Percentiles rank a stretch among this genome's conserved stretches.
Evolutionary conservation across 1,139 yeast species (phyloP).

Genomic region (Geotrichum histeridarum): DNA sequence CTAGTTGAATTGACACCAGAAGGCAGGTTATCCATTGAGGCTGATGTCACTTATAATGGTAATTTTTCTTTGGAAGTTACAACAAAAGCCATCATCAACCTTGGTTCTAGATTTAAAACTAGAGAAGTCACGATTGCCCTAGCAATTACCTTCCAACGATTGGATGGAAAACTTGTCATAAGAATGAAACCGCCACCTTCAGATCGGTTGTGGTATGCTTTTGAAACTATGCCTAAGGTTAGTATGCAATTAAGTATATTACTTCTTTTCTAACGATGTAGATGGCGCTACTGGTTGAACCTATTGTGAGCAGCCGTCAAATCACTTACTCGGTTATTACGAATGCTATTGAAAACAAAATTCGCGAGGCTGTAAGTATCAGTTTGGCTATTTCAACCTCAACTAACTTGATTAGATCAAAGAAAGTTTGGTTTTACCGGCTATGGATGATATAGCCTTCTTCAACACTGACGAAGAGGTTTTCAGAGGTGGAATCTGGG

Average conservation of each 20-base stretch:
- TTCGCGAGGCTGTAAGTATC: conserved; percentile 54
- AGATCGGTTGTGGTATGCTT: conserved; percentile 83
- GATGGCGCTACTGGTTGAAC: conserved; percentile 60
- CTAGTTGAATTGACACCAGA: conserved; percentile 70
- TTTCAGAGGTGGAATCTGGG: conserved; percentile 91
- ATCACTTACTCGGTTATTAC: conserved; percentile 74
- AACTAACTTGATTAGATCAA: conserved; percentile 37
- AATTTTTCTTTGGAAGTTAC: conserved; percentile 67
- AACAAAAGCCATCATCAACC: conserved; percentile 67
- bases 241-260: conserved; percentile 31
- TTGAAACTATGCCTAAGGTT: conserved; percentile 71
- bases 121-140: conserved; percentile 73
- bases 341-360: conserved; percentile 68
- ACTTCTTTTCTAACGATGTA: not conserved
- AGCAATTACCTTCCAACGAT: conserved; percentile 59
- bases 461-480: conserved; percentile 59
- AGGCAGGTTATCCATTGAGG: conserved; percentile 63
- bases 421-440: conserved; percentile 77
- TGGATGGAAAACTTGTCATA: conserved; percentile 70
- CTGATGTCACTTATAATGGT: conserved; percentile 67
- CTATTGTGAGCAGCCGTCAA: conserved; percentile 79
- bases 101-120: conserved; percentile 70
- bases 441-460: conserved; percentile 81
- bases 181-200: conserved; percentile 86
- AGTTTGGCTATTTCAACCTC: not conserved